Evolutionary conservation across 2,329 filamentous ascomycete genomes (phyloP), one percentile per base, ranked within the genome.

Genomic region (Hyphodiscus sp.): DNA sequence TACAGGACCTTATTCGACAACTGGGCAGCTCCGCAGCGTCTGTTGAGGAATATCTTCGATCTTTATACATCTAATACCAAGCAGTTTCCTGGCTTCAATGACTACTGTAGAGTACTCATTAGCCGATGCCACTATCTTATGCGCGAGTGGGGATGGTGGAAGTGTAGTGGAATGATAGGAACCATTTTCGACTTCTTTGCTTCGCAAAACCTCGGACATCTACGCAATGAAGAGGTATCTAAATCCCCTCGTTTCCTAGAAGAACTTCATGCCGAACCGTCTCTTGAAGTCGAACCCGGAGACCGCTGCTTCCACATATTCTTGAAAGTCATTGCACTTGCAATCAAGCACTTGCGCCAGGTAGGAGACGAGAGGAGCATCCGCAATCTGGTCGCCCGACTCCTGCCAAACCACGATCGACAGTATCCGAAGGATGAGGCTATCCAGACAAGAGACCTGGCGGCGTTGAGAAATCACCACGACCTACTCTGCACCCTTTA

Each of bases 101-200:
- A 80, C 55, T 87, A 87, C 61, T 83, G 80, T 55, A 76, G 79
- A 18, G 77, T 80, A 6, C 65, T 84, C 4, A 69, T 86, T 30
- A 74, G 74, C 18, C 78, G 84, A 29, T 87, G 83, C 57, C 77
- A 86, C 62, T 79, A 79, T 63, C 73, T 86, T 10, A 78, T 85
- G 46, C 72, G 77, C 53, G 77, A 82, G 65, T 87, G 84, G 84
- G 81, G 81, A 3, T 87, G 84, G 84, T 73, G 73, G 41, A 80
- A 77, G 60, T 78, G 76, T 46, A 70, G 74, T 11, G 46, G 61
- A 13, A 74, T 86, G 15, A 71, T 86, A 30, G 81, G 82, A 1
- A 72, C 76, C 1, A 76, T 87, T 2, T 87, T 86, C 57, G 83
- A 87, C 66, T 86, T 86, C 63, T 87, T 86, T 60, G 82, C 81